A percentile compares a stretch with the other conserved stretches of the same genome.
Evolutionary conservation across 257 asterid species (phyloP).

Genomic region (Lycium ferocissimum): DNA sequence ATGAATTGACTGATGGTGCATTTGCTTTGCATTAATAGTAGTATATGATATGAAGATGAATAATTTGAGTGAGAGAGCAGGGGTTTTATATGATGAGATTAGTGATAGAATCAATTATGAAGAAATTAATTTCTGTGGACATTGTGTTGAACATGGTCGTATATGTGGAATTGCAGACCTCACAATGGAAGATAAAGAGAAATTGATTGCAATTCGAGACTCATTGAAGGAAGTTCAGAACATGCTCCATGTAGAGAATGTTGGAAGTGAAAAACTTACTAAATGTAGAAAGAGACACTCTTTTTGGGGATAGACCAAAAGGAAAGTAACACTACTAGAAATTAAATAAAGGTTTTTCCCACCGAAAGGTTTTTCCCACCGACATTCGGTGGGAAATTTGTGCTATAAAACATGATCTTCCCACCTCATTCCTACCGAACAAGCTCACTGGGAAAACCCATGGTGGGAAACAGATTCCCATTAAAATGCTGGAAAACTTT

Average conservation of each 20-base stretch:
- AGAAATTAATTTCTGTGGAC: slow-evolving; percentile 48
- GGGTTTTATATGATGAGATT: slow-evolving; percentile 50
- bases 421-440: too few species aligned
- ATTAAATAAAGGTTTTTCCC: too few species aligned
- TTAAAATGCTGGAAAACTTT: too few species aligned
- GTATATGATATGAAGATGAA: not conserved
- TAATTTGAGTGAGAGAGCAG: slow-evolving; percentile 46
- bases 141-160: slow-evolving; percentile 53
- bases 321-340: too few species aligned
- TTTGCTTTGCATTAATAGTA: not conserved
- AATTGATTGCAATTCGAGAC: slow-evolving; percentile 50
- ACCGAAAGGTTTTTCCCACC: too few species aligned
- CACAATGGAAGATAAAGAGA: slow-evolving; percentile 48
- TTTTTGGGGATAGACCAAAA: too few species aligned
- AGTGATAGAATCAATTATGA: slow-evolving; percentile 39
- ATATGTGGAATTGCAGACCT: slow-evolving; percentile 48
- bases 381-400: too few species aligned
- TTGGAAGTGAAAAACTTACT: too few species aligned
- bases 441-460: too few species aligned
- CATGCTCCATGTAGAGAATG: slow-evolving; percentile 42
- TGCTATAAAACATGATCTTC: too few species aligned
- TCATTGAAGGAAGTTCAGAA: slow-evolving; percentile 55
- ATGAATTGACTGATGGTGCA: not conserved
- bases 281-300: too few species aligned
- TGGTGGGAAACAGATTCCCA: too few species aligned